Conservation (phyloP, 2,329 filamentous ascomycete species). For the Cladosporium sphaerospermum region DNA sequence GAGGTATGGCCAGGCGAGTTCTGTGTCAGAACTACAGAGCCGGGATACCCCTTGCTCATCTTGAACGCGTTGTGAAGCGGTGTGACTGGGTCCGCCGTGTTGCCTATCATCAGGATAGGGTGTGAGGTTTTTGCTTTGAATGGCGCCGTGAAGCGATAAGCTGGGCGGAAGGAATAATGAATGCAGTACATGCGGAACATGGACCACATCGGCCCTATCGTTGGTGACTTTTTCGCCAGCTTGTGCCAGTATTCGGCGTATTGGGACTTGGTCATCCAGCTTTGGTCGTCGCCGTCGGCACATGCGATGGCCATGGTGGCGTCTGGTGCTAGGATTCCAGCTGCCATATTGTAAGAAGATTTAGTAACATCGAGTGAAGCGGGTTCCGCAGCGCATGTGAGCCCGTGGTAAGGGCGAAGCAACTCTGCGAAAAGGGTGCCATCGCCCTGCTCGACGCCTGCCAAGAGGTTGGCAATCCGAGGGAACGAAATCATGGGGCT, state of each 20-base stretch:
- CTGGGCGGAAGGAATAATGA: constrained; percentile 32
- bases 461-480: constrained; percentile 30
- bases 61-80: constrained; percentile 26
- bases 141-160: constrained; percentile 28
- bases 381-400: neutral
- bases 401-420: constrained; percentile 15
- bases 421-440: constrained; percentile 26
- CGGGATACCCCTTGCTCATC: constrained; percentile 30
- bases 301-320: constrained; percentile 33
- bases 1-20: constrained; percentile 28
- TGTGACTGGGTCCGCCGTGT: constrained; percentile 31
- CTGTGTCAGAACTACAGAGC: constrained; percentile 27
- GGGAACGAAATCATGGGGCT: constrained; percentile 30
- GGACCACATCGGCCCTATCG: constrained; percentile 34
- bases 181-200: constrained; percentile 33
- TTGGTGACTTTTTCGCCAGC: constrained; percentile 30
- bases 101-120: constrained; percentile 28
- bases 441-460: constrained; percentile 29
- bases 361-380: neutral
- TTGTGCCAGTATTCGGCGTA: constrained; percentile 32
- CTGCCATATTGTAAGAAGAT: constrained; percentile 4
- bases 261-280: constrained; percentile 15
- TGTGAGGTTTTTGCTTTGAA: constrained; percentile 24
- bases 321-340: constrained; percentile 10
- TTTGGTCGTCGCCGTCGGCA: constrained; percentile 34